Percentiles rank a stretch among this genome's conserved stretches.
Conservation (phyloP, 108 stramenopile genomes). For the Phaeodactylum tricornutum region DNA sequence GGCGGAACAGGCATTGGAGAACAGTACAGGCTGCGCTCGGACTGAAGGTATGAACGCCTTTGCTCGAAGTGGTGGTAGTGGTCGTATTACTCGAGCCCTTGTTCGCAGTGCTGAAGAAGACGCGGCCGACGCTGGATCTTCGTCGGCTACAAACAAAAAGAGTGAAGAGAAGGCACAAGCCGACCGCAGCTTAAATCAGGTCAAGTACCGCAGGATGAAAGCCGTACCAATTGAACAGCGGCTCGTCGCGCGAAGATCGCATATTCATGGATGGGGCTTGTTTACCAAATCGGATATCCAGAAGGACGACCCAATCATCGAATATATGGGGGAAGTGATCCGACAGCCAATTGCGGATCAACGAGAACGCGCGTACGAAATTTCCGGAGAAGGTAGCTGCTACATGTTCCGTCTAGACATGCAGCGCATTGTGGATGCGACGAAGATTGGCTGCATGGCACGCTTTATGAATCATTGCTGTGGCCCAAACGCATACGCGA, state of each 20-base stretch:
- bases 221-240: conserved; percentile 47
- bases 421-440: conserved; percentile 84
- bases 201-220: conserved; percentile 50
- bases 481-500: conserved; percentile 81
- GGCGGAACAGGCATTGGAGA: conserved; percentile 53
- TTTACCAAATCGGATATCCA: conserved; percentile 67
- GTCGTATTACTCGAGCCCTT: conserved; percentile 58
- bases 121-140: conserved; percentile 8
- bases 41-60: conserved; percentile 54
- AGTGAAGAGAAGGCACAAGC: conserved; percentile 23
- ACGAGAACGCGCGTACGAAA: conserved; percentile 74
- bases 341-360: conserved; percentile 65
- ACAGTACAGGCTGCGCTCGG: conserved; percentile 53
- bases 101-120: conserved; percentile 44
- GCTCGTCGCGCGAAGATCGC: conserved; percentile 48
- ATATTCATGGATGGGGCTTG: conserved; percentile 90
- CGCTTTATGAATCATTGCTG: conserved; percentile 93
- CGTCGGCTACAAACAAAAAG: neutral
- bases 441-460: conserved; percentile 81
- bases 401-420: conserved; percentile 88
- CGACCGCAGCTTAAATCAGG: conserved; percentile 28
- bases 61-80: conserved; percentile 35
- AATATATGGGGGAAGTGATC: conserved; percentile 70
- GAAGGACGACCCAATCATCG: conserved; percentile 61
- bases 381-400: conserved; percentile 76